Evolutionary conservation across 2,329 filamentous ascomycete genomes (phyloP), one percentile per base, ranked within the genome.

Genomic region (Cadophora sp.): DNA sequence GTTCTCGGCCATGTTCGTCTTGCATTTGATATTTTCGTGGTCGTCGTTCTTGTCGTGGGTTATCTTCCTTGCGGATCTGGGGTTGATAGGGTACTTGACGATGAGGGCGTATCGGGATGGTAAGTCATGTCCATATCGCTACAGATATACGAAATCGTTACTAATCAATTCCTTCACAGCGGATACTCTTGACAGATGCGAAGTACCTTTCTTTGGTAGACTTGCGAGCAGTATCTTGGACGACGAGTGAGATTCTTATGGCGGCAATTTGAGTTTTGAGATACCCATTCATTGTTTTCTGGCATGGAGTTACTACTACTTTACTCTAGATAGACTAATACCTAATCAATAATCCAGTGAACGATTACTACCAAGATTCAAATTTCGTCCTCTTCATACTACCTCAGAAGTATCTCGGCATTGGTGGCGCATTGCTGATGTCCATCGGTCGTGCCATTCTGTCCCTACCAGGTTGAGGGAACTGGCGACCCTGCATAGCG

Each of bases 141-240:
- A 6, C 41, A 45, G 43, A n/a, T 7, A 6, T n/a, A 18, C 6
- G 43, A 18, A n/a, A 20, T 6, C 16, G 16, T 7, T 20, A 18
- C 43, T n/a, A 45, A 45, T 1, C 16, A n/a, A 45, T 45, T 1
- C 13, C 43, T 45, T 45, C 45, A 47, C 71, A 89, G 87, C 89
- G 61, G 87, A 89, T 69, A 88, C 84, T 1, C 81, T 90, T 60
- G 81, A 85, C 65, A 68, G 73, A 61, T 75, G 66, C 62, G 94
- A 98, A 79, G 85, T 97, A 1, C 95, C 95, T 0, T 88, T 97
- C 75, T 91, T 98, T 75, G 96, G 96, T 4, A 84, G 84, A 50
- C 82, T 97, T 73, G 96, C 96, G 51, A 97, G 91, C 79, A 91
- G 91, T 30, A 95, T 97, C 76, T 85, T 98, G 66, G 95, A 97